Base-by-base conservation (phyloP, 305 asterid genomes). In the Fraxinus baroniana region DNA sequence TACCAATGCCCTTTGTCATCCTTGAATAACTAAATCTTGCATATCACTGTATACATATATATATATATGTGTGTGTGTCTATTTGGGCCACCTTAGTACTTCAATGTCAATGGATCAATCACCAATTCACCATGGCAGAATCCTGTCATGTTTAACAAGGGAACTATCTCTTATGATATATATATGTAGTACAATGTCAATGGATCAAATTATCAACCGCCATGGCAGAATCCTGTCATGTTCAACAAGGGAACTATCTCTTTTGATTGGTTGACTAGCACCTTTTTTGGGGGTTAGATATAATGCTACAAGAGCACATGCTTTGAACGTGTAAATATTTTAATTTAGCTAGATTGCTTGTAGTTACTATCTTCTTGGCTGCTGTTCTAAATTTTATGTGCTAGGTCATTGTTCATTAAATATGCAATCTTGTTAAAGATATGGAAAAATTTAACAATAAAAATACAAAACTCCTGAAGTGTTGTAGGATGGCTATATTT, bases 331-430 rank as follows among this genome's bases (percentile, higher is more conserved):
- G 22, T 28, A 24, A 6, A 28, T 66, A 28, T 10, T 66, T 24
- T 24, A 24, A 22, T 66, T 64, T 66, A 12, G 36, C 60, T 15
- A 32, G 76, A 30, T 71, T 32, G 12, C 44, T 15, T 1, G 18
- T 15, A 30, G 17, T 26, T 68, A 78, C 52, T 55, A 46, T 77
- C 44, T 36, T 44, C 68, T 71, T 70, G 77, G 81, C 71, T 80
- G 37, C 57, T 82, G 74, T 82, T 15, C 37, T 32, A 78, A 55
- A 30, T 28, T 28, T 70, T 74, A 55, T 37, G 70, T 17, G 28
- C 74, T 20, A 64, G 66, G 68, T 37, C 75, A 49, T 77, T 15
- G 20, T 71, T 30, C 79, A 49, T 55, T 41, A 41, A 15, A 3
- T 30, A 72, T 26, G 28, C 7, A 36, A 60, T 74, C 68, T 24